phyloP scores from a whole-genome alignment of 2,329 filamentous ascomycete genomes.

The Elsinoe arachidis region DNA sequence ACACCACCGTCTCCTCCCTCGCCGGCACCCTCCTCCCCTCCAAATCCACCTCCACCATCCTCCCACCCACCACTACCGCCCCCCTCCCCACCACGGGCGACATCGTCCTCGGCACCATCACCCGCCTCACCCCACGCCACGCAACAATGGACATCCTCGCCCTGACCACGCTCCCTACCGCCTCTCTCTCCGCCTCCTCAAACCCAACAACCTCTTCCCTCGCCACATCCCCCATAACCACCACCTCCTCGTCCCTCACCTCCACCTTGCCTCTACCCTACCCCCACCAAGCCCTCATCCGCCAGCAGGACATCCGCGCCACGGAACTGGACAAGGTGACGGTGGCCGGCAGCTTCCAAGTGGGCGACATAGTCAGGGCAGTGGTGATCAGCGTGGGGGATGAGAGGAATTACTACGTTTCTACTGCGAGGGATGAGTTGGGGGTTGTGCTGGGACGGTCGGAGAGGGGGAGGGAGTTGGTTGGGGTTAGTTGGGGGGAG shows the following conservation, averaged over 20 bases:
- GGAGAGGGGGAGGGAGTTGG: slow-evolving; percentile 71
- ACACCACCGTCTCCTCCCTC: slow-evolving; percentile 72
- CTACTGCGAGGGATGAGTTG: slow-evolving; percentile 80
- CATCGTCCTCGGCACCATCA: slow-evolving; percentile 74
- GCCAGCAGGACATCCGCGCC: slow-evolving; percentile 73
- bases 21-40: slow-evolving; percentile 49
- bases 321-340: slow-evolving; percentile 94
- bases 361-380: slow-evolving; percentile 84
- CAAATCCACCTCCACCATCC: slow-evolving; percentile 43
- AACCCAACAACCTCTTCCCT: slow-evolving; percentile 30
- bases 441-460: slow-evolving; percentile 91
- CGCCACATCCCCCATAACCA: neutral
- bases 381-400: slow-evolving; percentile 79
- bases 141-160: slow-evolving; percentile 80
- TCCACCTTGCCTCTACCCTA: slow-evolving; percentile 17
- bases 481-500: slow-evolving; percentile 90
- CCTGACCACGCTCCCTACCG: slow-evolving; percentile 39
- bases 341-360: slow-evolving; percentile 82
- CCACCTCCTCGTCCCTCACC: neutral
- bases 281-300: slow-evolving; percentile 27
- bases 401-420: slow-evolving; percentile 91
- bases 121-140: slow-evolving; percentile 75
- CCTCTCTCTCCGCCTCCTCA: slow-evolving; percentile 24
- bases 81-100: slow-evolving; percentile 77
- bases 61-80: slow-evolving; percentile 39